A percentile compares a stretch with the other conserved stretches of the same genome.
These are phyloP conservation scores for Claviceps purpurea DNA, from an alignment of 2,329 filamentous ascomycete genomes.

Conservation along the genomic window DNA sequence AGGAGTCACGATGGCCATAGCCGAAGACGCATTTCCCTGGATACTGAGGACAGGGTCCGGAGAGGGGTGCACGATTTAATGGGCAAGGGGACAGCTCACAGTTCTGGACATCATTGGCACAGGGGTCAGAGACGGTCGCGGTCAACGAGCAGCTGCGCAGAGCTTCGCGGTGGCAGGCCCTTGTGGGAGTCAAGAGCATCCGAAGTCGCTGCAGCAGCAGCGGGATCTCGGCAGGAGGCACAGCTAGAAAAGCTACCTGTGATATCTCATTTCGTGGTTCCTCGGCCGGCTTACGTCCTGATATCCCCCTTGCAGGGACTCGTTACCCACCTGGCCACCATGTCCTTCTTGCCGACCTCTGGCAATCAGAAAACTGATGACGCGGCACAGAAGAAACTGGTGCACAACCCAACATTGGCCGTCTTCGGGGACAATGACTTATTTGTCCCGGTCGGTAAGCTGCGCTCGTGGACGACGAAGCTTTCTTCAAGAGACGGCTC, in stretches of 20 bases:
- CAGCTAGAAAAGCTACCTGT: constrained; percentile 16
- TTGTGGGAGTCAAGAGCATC: neutral
- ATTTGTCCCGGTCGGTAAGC: constrained; percentile 54
- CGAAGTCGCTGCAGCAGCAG: neutral
- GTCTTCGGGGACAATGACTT: constrained; percentile 64
- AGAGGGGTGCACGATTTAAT: constrained; percentile 35
- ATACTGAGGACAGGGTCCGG: constrained; percentile 34
- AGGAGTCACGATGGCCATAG: constrained; percentile 24
- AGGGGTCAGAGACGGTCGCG: neutral
- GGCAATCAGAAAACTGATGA: constrained; percentile 13
- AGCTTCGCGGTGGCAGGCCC: too few relatives aligned
- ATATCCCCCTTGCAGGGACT: constrained; percentile 54
- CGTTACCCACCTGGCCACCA: constrained; percentile 47
- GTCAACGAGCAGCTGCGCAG: neutral
- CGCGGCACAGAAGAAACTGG: constrained; percentile 40
- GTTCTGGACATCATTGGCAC: constrained; percentile 4
- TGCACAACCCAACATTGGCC: constrained; percentile 47
- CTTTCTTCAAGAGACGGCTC: constrained; percentile 32
- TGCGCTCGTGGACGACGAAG: constrained; percentile 51
- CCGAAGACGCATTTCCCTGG: constrained; percentile 24
- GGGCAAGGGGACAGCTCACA: constrained; percentile 21
- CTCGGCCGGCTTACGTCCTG: constrained; percentile 43
- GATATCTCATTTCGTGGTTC: constrained; percentile 22
- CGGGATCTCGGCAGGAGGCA: neutral
- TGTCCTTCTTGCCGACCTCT: constrained; percentile 34